Evolutionary conservation across 2,329 filamentous ascomycete species (phyloP), one percentile per base, ranked within the genome.

Genomic region (Amauroascus niger): DNA sequence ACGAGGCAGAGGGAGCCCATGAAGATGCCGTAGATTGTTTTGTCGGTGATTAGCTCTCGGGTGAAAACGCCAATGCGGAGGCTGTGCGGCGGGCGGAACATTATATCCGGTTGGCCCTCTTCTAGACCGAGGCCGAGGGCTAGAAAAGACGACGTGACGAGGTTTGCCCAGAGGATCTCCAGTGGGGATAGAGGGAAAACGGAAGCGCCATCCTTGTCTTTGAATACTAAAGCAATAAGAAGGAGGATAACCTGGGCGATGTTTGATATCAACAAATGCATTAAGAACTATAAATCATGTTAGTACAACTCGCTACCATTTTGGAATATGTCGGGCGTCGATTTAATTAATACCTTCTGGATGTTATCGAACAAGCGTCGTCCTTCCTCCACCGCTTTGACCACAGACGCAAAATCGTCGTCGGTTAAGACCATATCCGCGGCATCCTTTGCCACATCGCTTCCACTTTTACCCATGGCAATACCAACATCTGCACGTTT

Each of bases 91-190:
- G 87, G 86, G 53, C 88, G 86, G 56, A 77, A 76, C 81, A 95
- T 88, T 54, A 94, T 82, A 62, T 90, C 85, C 2, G 79, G 76
- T 0, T 84, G 81, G 0, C 86, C 86, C 49, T 79, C 75, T 67
- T 95, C 88, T 45, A 88, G 82, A 7, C 88, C 88, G 0, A 95
- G 80, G 20, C 88, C 89, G 68, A 95, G 88, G 46, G 88, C 89
- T 0, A 88, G 86, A 68, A 93, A 84, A 20, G 84, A 87, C 22
- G 86, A 91, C 0, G 89, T 95, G 45, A 93, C 79, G 79, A 95
- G 87, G 68, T 94, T 95, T 65, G 94, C 87, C 88, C 88, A 95
- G 54, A 95, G 77, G 56, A 95, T 91, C 61, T 95, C 84, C 13
- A 95, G 78, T 1, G 88, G 88, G 1, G 86, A 84, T 30, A 95